Percentiles rank a stretch among this genome's conserved stretches.
phyloP scores from a whole-genome alignment of 164 flowering plant genomes.

The Platanus orientalis region DNA sequence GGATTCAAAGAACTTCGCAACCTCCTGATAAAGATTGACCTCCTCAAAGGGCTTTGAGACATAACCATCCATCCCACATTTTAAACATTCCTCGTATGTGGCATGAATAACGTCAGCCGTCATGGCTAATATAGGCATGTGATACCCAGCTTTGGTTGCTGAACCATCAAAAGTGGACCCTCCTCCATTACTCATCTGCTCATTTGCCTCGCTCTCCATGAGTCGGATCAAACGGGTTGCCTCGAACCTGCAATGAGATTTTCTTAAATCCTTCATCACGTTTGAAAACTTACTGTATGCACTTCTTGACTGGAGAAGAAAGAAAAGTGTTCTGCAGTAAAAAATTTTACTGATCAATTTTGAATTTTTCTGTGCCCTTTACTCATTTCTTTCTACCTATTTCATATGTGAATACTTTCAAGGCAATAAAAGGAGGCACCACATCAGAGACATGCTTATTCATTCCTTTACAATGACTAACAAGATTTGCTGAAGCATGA shows the following conservation, averaged over 20 bases:
- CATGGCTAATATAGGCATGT: constrained; percentile 87
- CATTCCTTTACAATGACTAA: too few relatives aligned
- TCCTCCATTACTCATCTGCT: constrained; percentile 29
- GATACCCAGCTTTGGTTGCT: constrained; percentile 31
- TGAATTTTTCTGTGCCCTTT: background rate
- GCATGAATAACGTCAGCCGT: constrained; percentile 96
- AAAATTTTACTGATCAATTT: background rate
- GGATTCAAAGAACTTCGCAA: constrained; percentile 63
- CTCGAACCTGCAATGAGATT: constrained; percentile 59
- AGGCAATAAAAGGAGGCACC: too few relatives aligned
- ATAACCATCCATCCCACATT: constrained; percentile 92
- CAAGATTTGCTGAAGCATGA: too few relatives aligned
- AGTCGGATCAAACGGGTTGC: constrained; percentile 64
- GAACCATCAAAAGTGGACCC: constrained; percentile 12
- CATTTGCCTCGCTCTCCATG: constrained; percentile 66
- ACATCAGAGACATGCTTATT: too few relatives aligned
- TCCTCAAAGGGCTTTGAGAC: constrained; percentile 94
- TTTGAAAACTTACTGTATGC: too few relatives aligned
- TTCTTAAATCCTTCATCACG: too few relatives aligned
- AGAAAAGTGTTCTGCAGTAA: background rate
- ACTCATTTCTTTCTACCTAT: background rate
- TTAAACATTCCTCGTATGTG: constrained; percentile 68
- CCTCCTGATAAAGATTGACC: constrained; percentile 77
- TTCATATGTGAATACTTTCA: background rate
- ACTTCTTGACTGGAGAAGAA: too few relatives aligned